Base-by-base conservation (phyloP, 805 yeast genomes). In the Saccharomyces mikatae region DNA sequence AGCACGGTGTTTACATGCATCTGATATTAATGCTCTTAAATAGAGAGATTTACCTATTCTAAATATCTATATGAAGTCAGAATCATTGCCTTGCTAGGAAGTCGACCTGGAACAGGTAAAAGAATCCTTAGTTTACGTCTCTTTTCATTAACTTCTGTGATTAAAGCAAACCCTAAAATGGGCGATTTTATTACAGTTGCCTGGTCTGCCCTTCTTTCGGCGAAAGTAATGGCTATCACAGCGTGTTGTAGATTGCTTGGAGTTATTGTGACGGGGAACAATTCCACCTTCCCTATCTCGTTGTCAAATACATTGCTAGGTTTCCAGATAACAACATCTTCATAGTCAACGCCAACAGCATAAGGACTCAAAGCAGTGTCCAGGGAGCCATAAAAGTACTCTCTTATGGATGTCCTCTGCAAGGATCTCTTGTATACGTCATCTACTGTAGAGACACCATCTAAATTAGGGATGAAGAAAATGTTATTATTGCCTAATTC, bases 321-420 rank as follows among this genome's bases (percentile, higher is more conserved):
- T 46, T 82, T 79, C 72, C 81, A 84, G 1, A 89, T 81, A 1
- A 77, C 72, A 9, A 88, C 71, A 54, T 82, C 86, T 14, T 78
- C 76, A 54, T 79, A 74, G 62, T 83, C 89, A 2, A 84, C 82
- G 24, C 90, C 89, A 1, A 89, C 80, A 4, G 95, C 87, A 69
- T 84, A 91, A 2, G 99, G 98, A 21, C 95, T 85, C 52, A 94
- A 75, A 4, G 83, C 80, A 4, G 81, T 78, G 48, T 77, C 77
- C 21, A 77, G 71, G 5, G 80, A 79, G 2, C 99, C 99, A 65
- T 94, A 89, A 63, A 94, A 94, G 69, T 94, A 94, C 64, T 91
- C 95, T 65, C 83, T 82, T 52, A 92, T 89, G 4, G 85, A 75
- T 46, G 81, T 77, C 62, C 90, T 89, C 68, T 92, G 98, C 24